Evolutionary conservation across 2,329 filamentous ascomycete species (phyloP).

Genomic region (Bipolaris cookei): DNA sequence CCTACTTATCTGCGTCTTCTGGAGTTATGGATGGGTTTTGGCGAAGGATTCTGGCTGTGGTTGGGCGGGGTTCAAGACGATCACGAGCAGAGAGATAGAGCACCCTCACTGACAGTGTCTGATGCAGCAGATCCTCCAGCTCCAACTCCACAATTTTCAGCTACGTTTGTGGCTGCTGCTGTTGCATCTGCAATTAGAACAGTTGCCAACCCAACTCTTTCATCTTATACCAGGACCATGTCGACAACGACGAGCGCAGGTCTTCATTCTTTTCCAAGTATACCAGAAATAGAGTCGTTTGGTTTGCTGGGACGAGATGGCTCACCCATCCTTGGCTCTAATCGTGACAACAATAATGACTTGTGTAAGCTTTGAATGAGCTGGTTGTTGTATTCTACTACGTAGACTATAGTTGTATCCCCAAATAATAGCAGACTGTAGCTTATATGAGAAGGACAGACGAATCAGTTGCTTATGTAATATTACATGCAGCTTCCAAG

Average conservation of each 20-base stretch:
- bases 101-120: neutral
- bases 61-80: neutral
- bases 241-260: neutral
- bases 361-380: neutral
- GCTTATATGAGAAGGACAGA: neutral
- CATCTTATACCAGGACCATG: neutral
- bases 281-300: neutral
- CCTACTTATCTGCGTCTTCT: neutral
- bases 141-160: neutral
- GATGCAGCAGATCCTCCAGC: neutral
- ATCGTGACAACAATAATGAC: neutral
- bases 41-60: neutral
- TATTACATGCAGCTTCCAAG: neutral
- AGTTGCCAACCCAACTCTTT: neutral
- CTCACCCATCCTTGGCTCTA: neutral
- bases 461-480: neutral
- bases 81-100: neutral
- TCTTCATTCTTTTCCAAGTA: neutral
- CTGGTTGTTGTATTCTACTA: neutral
- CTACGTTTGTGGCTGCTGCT: neutral
- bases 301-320: neutral
- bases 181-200: neutral
- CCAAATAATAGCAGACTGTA: neutral
- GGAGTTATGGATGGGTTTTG: neutral
- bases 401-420: neutral